Percentiles rank a stretch among this genome's conserved stretches.
These are phyloP conservation scores for Rhizodiscina lignyota DNA, from an alignment of 495 filamentous ascomycete species.

Conservation along the genomic window DNA sequence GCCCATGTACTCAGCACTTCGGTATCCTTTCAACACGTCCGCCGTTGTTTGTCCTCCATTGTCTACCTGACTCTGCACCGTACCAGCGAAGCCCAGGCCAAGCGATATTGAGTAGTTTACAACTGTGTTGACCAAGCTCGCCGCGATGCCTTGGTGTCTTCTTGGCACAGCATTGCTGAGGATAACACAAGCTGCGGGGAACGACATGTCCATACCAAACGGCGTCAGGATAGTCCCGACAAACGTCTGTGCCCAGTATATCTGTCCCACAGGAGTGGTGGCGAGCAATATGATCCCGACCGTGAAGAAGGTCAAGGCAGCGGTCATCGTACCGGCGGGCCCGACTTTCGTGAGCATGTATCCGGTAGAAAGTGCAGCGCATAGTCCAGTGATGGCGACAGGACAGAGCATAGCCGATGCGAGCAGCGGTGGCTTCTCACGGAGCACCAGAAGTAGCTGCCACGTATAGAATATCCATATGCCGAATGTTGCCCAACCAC, in stretches of 20 bases:
- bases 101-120: conserved; percentile 19
- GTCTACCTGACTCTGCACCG: too few relatives aligned
- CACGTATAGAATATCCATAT: conserved; percentile 33
- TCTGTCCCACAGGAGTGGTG: conserved; percentile 24
- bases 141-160: conserved; percentile 18
- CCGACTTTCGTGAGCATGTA: conserved; percentile 23
- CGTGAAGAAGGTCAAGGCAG: conserved; percentile 27
- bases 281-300: conserved; percentile 26
- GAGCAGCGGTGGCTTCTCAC: conserved; percentile 21
- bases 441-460: conserved; percentile 22
- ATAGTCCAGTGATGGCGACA: conserved; percentile 21
- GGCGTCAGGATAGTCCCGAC: conserved; percentile 16
- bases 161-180: conserved; percentile 15
- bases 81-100: too few relatives aligned
- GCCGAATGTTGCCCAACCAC: conserved; percentile 31
- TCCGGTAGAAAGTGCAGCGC: conserved; percentile 27
- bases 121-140: conserved; percentile 13
- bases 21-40: too few relatives aligned
- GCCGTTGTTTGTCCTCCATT: too few relatives aligned
- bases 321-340: conserved; percentile 31
- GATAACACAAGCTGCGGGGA: conserved; percentile 16
- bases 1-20: too few relatives aligned
- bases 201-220: conserved; percentile 19
- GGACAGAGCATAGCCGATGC: conserved; percentile 23
- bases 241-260: conserved; percentile 18